Evolutionary conservation across 2,329 filamentous ascomycete species (phyloP), one percentile per base, ranked within the genome.

Genomic region (Cucurbitaria berberidis): DNA sequence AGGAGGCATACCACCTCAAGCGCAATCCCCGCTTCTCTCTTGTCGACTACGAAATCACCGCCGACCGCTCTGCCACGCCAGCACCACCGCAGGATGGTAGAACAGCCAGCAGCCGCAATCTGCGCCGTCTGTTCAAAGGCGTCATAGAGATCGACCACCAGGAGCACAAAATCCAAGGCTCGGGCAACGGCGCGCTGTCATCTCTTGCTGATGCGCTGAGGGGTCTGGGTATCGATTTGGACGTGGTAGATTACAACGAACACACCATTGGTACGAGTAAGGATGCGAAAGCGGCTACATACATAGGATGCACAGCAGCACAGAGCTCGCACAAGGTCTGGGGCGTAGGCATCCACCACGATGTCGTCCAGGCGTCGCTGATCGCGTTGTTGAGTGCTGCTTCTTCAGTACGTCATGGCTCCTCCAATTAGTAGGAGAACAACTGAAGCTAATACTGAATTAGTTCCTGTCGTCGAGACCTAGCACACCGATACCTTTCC

Each of bases 211-310:
- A 91, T 66, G 93, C 93, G 15, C 82, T 99, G 38, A 85, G 86
- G 64, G 82, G 82, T 15, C 78, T 98, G 29, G 90, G 91, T 53
- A 88, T 98, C 59, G 88, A 96, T 69, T 81, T 98, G 21, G 93
- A 98, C 70, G 91, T 98, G 45, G 85, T 88, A 40, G 91, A 97
- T 74, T 98, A 98, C 81, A 96, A 96, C 81, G 95, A 98, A 76
- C 93, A 98, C 77, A 89, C 93, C 24, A 92, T 98, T 64, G 91
- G 91, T 61, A 81, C 83, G 45, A 91, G 90, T 56, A 85, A 86
- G 51, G 86, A 91, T 56, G 91, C 93, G 62, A 96, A 96, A 80
- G 93, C 93, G n/a, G 93, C 92, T 1, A 91, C 93, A 2, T 98
- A 96, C 73, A 96, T 98, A 60, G 90, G 97, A 76, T 96, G 92